Base-by-base conservation (phyloP, 371 early-diverging fungal species). In the Actinomortierella wolfii region DNA sequence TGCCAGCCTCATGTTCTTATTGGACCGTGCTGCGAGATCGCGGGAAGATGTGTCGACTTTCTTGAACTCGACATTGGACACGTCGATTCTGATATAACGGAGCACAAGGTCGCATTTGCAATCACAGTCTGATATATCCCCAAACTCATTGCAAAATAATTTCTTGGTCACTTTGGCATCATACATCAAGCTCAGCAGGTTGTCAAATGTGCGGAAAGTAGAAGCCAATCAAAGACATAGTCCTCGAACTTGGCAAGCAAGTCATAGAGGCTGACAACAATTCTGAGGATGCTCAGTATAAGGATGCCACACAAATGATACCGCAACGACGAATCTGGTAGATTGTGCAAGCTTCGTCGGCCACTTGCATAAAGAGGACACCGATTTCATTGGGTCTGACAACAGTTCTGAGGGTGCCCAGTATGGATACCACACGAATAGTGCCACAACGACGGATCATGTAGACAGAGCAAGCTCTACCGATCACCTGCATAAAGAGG, bases 1-100 rank as follows among this genome's bases (percentile, higher is more conserved):
- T 1, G 54, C 54, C 18, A 54, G 54, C 24, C 43, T 40, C 13
- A 54, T 39, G 23, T 54, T 54, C 54, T 54, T 54, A 44, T 44
- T 40, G 20, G 18, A 51, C n/a, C 34, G 51, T 2, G 34, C 34
- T 3, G 51, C 26, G 29, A 51, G n/a, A 51, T 51, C 51, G 13
- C 49, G 6, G 21, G 6, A 13, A 21, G 49, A 48, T 21, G 49
- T 48, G 25, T 48, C 49, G 14, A 4, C 49, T 21, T 15, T 2
- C 51, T 51, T 51, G 51, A 51, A 34, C n/a, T 51, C 34, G 51
- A 25, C 17, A n/a, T 51, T 51, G 2, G 51, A 34, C 14, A 51
- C 3, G n/a, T 51, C 51, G 34, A 29, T 51, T 4, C 51, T 15
- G 41, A 41, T 15, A 41, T n/a, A n/a, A n/a, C n/a, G n/a, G n/a